Base-by-base conservation (phyloP, 2,329 filamentous ascomycete genomes). In the Fusarium sp. region DNA sequence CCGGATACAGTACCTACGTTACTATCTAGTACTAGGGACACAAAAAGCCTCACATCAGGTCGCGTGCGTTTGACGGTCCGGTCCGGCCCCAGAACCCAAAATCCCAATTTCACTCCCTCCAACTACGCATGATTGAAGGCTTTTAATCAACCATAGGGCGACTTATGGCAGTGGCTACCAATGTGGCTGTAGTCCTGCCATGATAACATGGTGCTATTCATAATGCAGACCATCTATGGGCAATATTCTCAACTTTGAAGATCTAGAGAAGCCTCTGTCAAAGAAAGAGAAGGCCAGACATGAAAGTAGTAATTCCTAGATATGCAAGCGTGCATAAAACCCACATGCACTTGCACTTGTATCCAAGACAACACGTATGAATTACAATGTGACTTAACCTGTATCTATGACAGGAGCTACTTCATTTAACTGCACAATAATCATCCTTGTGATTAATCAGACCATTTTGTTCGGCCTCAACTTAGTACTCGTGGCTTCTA, bases 11-110 rank as follows among this genome's bases (percentile, higher is more conserved):
- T 31, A 13, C 29, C 29, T 31, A 31, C 29, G 4, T 31, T n/a
- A n/a, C n/a, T n/a, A n/a, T n/a, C n/a, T n/a, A n/a, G n/a, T n/a
- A n/a, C n/a, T n/a, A n/a, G n/a, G n/a, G 42, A 57, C 33, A 17
- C 45, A 47, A 40, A 31, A 50, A 64, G 20, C 52, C 59, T 58
- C 37, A 35, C 25, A n/a, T 40, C 45, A 45, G 48, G 64, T 67
- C 64, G 63, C 63, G 64, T 67, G 52, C 53, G 53, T 29, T 63
- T 46, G 41, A 61, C 64, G 65, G 64, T 45, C 49, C 63, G 64
- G 42, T 59, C 64, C 64, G 64, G 58, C 46, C 53, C 55, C 27
- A 60, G 61, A 23, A 15, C 6, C 9, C 18, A 52, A 25, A n/a
- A 42, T 14, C 15, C 47, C 47, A 42, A 23, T 40, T 40, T 49